phyloP scores from a whole-genome alignment of 164 flowering plant genomes.

The Umbellularia californica region DNA sequence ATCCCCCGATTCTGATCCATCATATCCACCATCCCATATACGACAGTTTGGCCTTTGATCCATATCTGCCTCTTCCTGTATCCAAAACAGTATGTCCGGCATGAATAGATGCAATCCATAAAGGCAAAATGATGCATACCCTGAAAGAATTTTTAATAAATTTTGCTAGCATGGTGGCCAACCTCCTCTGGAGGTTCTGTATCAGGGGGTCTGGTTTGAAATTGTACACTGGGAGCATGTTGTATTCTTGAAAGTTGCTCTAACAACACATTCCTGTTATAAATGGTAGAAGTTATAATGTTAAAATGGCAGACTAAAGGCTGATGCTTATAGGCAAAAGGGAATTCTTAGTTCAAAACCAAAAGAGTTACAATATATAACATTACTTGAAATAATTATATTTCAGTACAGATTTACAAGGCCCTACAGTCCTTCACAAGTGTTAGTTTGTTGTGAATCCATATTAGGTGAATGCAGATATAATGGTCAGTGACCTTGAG shows the following conservation, averaged over 20 bases:
- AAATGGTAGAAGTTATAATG: background rate
- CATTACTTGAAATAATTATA: no score
- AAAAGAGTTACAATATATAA: no score
- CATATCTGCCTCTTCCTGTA: conserved; percentile 67
- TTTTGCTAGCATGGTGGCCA: background rate
- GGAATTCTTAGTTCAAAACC: background rate
- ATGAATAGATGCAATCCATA: background rate
- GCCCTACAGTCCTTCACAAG: no score
- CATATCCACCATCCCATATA: conserved; percentile 71
- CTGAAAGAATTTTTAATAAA: background rate
- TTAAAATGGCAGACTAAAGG: background rate
- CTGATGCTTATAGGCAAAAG: background rate
- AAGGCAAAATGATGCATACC: background rate
- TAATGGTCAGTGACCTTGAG: no score
- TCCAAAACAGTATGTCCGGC: conserved; percentile 6
- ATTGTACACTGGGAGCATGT: conserved; percentile 81
- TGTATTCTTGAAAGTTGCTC: conserved; percentile 74
- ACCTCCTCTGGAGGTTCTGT: conserved; percentile 74
- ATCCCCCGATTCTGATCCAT: conserved; percentile 62
- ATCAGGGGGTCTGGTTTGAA: conserved; percentile 59
- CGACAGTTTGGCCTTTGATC: conserved; percentile 59
- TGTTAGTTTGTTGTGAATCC: no score
- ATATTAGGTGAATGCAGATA: no score
- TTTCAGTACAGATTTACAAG: no score
- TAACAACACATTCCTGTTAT: conserved; percentile 54